A percentile compares a stretch with the other conserved stretches of the same genome.
These are phyloP conservation scores for Cyclostephanos tholiformis DNA, from an alignment of 108 stramenopile genomes.

Conservation along the genomic window DNA sequence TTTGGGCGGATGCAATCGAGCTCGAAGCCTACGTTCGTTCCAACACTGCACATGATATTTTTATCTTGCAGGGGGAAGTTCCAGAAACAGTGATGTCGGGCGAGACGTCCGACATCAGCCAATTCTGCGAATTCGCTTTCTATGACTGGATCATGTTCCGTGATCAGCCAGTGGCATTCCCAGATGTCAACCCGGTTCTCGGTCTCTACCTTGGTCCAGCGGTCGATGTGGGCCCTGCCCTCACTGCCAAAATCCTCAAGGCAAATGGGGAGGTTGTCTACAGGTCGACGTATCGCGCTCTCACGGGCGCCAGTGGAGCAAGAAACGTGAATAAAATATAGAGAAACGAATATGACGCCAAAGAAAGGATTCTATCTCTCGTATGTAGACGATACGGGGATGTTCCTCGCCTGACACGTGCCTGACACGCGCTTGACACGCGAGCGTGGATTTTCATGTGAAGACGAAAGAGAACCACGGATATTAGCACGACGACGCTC, in stretches of 20 bases:
- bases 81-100: slow-evolving; percentile 35
- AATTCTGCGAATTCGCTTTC: slow-evolving; percentile 34
- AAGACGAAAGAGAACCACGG: too few relatives aligned
- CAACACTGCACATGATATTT: slow-evolving; percentile 30
- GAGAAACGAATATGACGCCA: too few relatives aligned
- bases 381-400: too few relatives aligned
- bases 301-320: slow-evolving; percentile 19
- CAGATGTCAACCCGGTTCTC: not conserved
- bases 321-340: too few relatives aligned
- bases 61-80: slow-evolving; percentile 16
- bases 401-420: too few relatives aligned
- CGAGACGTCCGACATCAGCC: slow-evolving; percentile 40
- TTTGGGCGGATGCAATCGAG: slow-evolving; percentile 46
- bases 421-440: too few relatives aligned
- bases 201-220: slow-evolving; percentile 38
- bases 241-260: slow-evolving; percentile 14
- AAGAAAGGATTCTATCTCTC: too few relatives aligned
- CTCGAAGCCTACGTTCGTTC: slow-evolving; percentile 27
- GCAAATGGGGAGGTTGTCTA: slow-evolving; percentile 14
- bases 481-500: too few relatives aligned
- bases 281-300: not conserved
- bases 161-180: not conserved
- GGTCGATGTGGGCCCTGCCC: slow-evolving; percentile 17
- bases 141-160: slow-evolving; percentile 43
- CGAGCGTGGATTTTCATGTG: too few relatives aligned